Evolutionary conservation across 2,329 filamentous ascomycete species (phyloP).

Genomic region (Arthrobotrys conoides): DNA sequence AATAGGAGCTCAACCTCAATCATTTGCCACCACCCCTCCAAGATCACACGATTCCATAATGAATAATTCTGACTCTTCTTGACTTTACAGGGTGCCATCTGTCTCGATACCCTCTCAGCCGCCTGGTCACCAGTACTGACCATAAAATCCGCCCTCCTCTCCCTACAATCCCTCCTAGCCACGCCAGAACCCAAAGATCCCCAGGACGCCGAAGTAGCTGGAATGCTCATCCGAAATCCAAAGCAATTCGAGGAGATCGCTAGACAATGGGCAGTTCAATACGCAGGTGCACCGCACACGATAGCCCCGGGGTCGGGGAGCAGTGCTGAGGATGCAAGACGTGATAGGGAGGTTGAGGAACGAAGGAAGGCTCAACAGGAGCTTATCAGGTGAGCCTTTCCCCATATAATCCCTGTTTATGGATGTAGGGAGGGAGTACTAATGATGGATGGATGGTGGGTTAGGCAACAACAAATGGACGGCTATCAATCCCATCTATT

Average conservation of each 20-base stretch:
- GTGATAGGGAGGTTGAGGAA: constrained; percentile 63
- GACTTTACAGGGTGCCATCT: constrained; percentile 84
- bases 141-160: constrained; percentile 94
- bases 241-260: constrained; percentile 85
- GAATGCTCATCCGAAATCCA: constrained; percentile 85
- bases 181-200: constrained; percentile 96
- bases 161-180: constrained; percentile 91
- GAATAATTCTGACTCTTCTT: constrained; percentile 29
- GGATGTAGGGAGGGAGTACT: too few relatives aligned
- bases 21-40: not conserved
- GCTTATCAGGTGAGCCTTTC: constrained; percentile 21
- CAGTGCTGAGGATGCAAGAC: constrained; percentile 61
- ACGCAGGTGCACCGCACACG: constrained; percentile 80
- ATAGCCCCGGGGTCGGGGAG: constrained; percentile 68
- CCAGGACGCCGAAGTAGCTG: constrained; percentile 94
- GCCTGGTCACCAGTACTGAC: constrained; percentile 97
- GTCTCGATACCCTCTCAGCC: constrained; percentile 88
- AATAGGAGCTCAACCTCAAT: not conserved
- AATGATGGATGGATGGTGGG: too few relatives aligned
- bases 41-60: not conserved
- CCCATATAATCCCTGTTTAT: not conserved
- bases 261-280: constrained; percentile 88
- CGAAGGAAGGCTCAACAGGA: constrained; percentile 63
- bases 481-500: constrained; percentile 89
- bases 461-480: constrained; percentile 71